phyloP scores from a whole-genome alignment of 202 grass and related monocot genomes.

The Carex arenaria region DNA sequence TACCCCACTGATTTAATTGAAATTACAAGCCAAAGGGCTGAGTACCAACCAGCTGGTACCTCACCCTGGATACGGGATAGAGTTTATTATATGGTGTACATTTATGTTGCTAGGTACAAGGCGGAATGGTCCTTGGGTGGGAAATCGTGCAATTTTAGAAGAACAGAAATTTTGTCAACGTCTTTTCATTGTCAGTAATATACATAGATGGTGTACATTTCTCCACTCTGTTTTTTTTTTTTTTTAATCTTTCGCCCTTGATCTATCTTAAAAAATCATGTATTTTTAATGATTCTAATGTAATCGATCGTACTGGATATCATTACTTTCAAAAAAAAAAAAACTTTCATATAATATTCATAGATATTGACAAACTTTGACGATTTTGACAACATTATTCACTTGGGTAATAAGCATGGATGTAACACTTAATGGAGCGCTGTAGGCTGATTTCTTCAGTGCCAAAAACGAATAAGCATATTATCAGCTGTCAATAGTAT shows the following conservation, averaged over 20 bases:
- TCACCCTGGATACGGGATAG: too few species aligned
- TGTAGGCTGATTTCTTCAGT: background rate
- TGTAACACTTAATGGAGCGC: background rate
- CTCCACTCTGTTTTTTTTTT: too few species aligned
- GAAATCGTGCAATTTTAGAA: background rate
- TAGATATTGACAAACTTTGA: background rate
- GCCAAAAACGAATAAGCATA: background rate
- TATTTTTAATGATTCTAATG: background rate
- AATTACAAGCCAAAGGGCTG: too few species aligned
- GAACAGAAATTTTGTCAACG: background rate
- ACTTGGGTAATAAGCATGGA: background rate
- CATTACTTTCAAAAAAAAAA: too few species aligned
- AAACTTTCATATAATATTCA: too few species aligned
- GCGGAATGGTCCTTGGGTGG: background rate
- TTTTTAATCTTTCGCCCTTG: too few species aligned
- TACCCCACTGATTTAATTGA: too few species aligned
- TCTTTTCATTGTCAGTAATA: background rate
- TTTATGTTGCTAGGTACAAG: too few species aligned
- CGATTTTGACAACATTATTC: background rate
- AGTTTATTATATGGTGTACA: background rate
- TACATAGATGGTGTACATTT: background rate
- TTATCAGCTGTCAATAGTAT: background rate
- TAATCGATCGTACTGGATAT: background rate
- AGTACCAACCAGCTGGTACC: too few species aligned
- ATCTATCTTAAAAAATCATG: background rate